Percentiles rank a stretch among this genome's conserved stretches.
Evolutionary conservation across 176 grass and related monocot genomes (phyloP).

Genomic region (Cenchrus americanus): DNA sequence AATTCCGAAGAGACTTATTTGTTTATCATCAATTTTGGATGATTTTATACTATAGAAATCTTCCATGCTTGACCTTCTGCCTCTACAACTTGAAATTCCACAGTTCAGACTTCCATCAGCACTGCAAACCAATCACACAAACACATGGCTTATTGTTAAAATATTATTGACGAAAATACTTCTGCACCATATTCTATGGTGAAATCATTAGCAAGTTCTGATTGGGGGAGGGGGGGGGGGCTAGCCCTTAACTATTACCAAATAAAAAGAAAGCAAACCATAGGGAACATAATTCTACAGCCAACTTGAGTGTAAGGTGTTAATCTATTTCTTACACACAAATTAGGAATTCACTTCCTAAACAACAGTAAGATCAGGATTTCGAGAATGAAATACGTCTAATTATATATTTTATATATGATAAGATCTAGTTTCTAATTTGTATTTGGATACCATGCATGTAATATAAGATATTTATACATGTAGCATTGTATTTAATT

Average conservation of each 20-base stretch:
- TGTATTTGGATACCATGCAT: too few relatives aligned
- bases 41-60: conserved; percentile 97
- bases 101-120: conserved; percentile 83
- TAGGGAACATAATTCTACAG: not conserved
- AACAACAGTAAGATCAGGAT: not conserved
- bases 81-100: conserved; percentile 97
- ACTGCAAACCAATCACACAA: conserved; percentile 63
- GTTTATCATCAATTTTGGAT: conserved; percentile 75
- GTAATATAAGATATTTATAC: too few relatives aligned
- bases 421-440: not conserved
- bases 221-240: not conserved
- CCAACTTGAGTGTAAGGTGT: not conserved
- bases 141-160: conserved; percentile 37
- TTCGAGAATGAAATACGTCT: not conserved
- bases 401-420: not conserved
- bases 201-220: not conserved
- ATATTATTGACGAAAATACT: not conserved
- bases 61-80: conserved; percentile 97
- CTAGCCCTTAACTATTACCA: not conserved
- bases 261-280: not conserved
- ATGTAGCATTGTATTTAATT: too few relatives aligned
- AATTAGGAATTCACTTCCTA: not conserved
- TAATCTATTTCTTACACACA: not conserved
- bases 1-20: conserved; percentile 92
- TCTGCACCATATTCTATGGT: too few relatives aligned